Conservation (phyloP, 208 protist genomes). For the Trypanosoma vivax region DNA sequence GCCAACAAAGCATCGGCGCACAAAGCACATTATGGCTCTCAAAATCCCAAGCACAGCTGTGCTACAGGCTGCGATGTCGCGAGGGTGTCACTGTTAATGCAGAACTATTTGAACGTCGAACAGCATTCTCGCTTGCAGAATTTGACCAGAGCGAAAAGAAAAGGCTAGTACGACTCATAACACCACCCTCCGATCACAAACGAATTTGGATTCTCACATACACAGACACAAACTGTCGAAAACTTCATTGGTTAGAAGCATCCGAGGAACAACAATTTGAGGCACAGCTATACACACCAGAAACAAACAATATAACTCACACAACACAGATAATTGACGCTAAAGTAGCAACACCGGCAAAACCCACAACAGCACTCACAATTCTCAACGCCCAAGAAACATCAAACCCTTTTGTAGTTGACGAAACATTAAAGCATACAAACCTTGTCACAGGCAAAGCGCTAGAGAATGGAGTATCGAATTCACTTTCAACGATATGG, state of each 20-base stretch:
- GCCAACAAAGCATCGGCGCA: slow-evolving; percentile 12
- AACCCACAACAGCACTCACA: not conserved
- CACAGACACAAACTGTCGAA: not conserved
- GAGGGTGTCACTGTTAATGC: slow-evolving; percentile 3
- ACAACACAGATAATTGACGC: slow-evolving; percentile 10
- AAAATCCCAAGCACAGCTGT: slow-evolving; percentile 1
- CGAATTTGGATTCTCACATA: too few species aligned
- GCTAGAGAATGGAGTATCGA: slow-evolving; percentile 24
- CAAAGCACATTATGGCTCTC: slow-evolving; percentile 20
- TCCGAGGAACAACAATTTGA: slow-evolving; percentile 12
- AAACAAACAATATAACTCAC: not conserved
- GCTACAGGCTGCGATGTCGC: slow-evolving; percentile 11
- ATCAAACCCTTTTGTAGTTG: slow-evolving; percentile 72
- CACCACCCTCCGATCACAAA: too few species aligned
- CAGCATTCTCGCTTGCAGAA: slow-evolving; percentile 8
- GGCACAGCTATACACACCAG: slow-evolving; percentile 8
- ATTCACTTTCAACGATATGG: slow-evolving; percentile 66
- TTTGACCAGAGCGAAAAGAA: slow-evolving; percentile 1
- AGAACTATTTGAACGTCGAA: not conserved
- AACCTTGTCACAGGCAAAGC: slow-evolving; percentile 23
- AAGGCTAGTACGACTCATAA: not conserved
- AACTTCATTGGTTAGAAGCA: slow-evolving; percentile 4
- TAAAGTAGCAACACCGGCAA: slow-evolving; percentile 2
- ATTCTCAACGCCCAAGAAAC: slow-evolving; percentile 75
- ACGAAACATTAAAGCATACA: slow-evolving; percentile 41